Percentiles rank a stretch among this genome's conserved stretches.
Conservation (phyloP, 1,284 basidiomycete genomes). For the Ganoderma lucidum region DNA sequence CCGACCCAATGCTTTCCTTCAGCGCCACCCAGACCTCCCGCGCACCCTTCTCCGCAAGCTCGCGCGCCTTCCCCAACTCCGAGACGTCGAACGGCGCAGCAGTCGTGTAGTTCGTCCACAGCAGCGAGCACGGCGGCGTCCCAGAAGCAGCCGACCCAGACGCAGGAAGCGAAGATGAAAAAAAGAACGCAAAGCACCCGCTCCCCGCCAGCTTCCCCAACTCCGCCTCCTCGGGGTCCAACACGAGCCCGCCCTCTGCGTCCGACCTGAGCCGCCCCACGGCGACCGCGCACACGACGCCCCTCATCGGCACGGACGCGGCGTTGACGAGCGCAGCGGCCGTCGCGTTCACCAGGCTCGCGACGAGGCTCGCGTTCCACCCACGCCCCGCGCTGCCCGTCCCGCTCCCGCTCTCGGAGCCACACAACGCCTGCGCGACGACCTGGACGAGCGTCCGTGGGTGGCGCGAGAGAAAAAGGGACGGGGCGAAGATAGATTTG, state of each 20-base stretch:
- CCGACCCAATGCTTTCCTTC: conserved; percentile 48
- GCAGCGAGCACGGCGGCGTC: conserved; percentile 41
- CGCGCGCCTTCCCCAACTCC: conserved; percentile 52
- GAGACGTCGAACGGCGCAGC: conserved; percentile 46
- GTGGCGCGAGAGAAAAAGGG: conserved; percentile 65
- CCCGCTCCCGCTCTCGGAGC: conserved; percentile 40
- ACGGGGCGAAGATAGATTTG: conserved; percentile 62
- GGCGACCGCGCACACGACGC: conserved; percentile 71
- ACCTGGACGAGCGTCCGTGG: conserved; percentile 78
- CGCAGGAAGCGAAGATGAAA: conserved; percentile 46
- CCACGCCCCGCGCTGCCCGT: conserved; percentile 39
- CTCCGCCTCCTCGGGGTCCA: conserved; percentile 64
- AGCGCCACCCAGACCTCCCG: conserved; percentile 54
- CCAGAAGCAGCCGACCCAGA: conserved; percentile 33
- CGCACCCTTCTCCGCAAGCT: conserved; percentile 56
- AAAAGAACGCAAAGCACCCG: conserved; percentile 76
- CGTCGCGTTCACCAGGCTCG: conserved; percentile 74
- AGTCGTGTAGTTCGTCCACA: conserved; percentile 66
- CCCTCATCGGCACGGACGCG: conserved; percentile 73
- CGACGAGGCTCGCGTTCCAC: conserved; percentile 44
- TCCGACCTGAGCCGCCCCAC: conserved; percentile 50
- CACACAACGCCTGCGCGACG: conserved; percentile 66
- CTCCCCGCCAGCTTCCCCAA: conserved; percentile 45
- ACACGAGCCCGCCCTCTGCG: conserved; percentile 43
- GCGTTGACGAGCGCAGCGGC: conserved; percentile 72